Evolutionary conservation across 495 filamentous ascomycete species (phyloP).

Genomic region (Diplogelasinospora grovesii): DNA sequence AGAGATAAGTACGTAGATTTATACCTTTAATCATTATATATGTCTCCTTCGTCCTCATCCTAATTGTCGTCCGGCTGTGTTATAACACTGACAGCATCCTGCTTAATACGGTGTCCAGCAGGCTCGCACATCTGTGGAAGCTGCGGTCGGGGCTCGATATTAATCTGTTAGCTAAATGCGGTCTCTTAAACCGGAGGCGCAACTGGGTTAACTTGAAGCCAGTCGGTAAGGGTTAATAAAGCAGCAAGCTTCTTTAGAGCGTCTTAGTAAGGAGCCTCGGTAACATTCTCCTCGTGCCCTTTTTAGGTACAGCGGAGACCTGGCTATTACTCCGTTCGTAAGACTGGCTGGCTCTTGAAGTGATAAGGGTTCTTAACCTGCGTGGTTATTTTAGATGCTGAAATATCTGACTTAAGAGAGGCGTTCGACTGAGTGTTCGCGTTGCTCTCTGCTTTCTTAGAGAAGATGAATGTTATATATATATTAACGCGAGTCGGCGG

Average conservation of each 20-base stretch:
- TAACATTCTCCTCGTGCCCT: slow-evolving; percentile 24
- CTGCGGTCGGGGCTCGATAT: slow-evolving; percentile 1
- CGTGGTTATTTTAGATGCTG: slow-evolving; percentile 19
- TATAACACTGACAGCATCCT: slow-evolving; percentile 26
- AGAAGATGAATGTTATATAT: slow-evolving; percentile 64
- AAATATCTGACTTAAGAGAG: slow-evolving; percentile 10
- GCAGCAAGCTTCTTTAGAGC: too few relatives aligned
- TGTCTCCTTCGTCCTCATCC: slow-evolving; percentile 69
- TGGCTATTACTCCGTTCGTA: slow-evolving; percentile 22
- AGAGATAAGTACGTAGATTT: slow-evolving; percentile 66
- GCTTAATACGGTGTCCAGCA: neutral
- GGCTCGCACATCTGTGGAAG: slow-evolving; percentile 3
- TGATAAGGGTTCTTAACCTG: slow-evolving; percentile 32
- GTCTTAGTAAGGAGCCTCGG: slow-evolving; percentile 37
- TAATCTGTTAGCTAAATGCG: slow-evolving; percentile 23
- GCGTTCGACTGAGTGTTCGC: slow-evolving; percentile 5
- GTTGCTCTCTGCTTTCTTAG: slow-evolving; percentile 42
- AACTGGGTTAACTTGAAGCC: too few relatives aligned
- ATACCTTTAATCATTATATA: slow-evolving; percentile 77
- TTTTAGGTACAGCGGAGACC: slow-evolving; percentile 26
- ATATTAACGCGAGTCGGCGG: too few relatives aligned
- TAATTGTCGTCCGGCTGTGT: slow-evolving; percentile 68
- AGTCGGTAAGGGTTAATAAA: too few relatives aligned
- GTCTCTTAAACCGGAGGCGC: too few relatives aligned
- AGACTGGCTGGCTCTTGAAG: slow-evolving; percentile 38